phyloP scores from a whole-genome alignment of 1,284 basidiomycete genomes.

The Moesziomyces sp. region DNA sequence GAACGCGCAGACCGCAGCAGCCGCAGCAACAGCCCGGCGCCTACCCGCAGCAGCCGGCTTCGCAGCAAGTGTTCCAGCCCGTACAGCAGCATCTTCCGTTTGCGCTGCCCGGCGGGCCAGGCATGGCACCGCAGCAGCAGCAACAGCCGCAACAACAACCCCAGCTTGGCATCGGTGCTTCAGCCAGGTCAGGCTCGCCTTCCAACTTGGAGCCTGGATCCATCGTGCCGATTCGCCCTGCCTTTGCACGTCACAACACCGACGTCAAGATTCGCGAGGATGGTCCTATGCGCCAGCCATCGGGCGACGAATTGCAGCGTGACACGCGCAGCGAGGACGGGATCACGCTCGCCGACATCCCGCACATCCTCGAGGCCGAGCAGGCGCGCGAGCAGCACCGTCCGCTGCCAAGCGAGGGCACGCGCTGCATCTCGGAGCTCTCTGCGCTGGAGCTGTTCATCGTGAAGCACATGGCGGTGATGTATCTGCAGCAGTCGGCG shows the following conservation, averaged over 20 bases:
- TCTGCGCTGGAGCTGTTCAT: constrained; percentile 86
- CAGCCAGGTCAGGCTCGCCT: constrained; percentile 30
- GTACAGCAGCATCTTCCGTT: constrained; percentile 43
- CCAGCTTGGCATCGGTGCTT: constrained; percentile 20
- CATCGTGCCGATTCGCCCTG: constrained; percentile 75
- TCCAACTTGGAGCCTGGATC: constrained; percentile 40
- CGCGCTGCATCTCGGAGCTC: constrained; percentile 84
- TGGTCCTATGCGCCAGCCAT: constrained; percentile 53
- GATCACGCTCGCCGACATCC: constrained; percentile 95
- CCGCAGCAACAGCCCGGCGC: constrained; percentile 11
- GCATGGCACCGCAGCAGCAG: constrained; percentile 65
- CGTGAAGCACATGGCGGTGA: constrained; percentile 89
- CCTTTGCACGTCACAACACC: constrained; percentile 83
- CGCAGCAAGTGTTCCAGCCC: constrained; percentile 35
- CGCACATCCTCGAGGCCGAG: constrained; percentile 88
- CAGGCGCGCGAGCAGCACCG: constrained; percentile 86
- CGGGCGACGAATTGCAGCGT: constrained; percentile 54
- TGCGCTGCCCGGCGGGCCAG: constrained; percentile 36
- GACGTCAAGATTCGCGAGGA: constrained; percentile 91
- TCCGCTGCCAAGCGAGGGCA: constrained; percentile 76
- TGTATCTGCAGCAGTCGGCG: constrained; percentile 79
- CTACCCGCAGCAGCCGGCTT: constrained; percentile 21
- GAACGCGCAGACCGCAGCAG: constrained; percentile 20
- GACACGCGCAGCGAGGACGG: constrained; percentile 76
- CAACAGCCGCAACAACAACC: constrained; percentile 24